These are phyloP conservation scores for Vachellia collinsii DNA, from an alignment of 306 rosid genomes.

Conservation along the genomic window DNA sequence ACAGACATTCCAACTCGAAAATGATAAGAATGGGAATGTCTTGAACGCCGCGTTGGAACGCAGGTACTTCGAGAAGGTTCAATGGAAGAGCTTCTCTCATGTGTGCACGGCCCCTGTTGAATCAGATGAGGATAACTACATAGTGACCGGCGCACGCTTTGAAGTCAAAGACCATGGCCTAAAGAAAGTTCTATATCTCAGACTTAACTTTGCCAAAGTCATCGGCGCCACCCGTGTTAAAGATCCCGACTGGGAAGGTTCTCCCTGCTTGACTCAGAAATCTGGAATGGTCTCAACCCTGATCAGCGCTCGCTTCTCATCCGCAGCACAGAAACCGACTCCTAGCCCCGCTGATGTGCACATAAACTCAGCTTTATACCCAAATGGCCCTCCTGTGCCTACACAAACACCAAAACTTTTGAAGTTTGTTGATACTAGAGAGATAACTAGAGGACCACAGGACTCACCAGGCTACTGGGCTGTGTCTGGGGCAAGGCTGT, in stretches of 20 bases:
- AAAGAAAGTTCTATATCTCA: constrained; percentile 71
- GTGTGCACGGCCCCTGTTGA: constrained; percentile 89
- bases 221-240: constrained; percentile 42
- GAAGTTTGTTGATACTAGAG: constrained; percentile 84
- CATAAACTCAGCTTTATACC: constrained; percentile 82
- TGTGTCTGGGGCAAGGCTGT: constrained; percentile 84
- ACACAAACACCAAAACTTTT: constrained; percentile 74
- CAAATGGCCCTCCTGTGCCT: constrained; percentile 81
- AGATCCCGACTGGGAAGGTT: constrained; percentile 66
- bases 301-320: constrained; percentile 73
- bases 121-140: constrained; percentile 55
- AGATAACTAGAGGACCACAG: constrained; percentile 95
- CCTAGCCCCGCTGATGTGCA: constrained; percentile 72
- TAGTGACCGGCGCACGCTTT: constrained; percentile 83
- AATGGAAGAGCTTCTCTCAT: constrained; percentile 91
- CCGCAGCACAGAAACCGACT: constrained; percentile 62
- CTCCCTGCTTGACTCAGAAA: constrained; percentile 75
- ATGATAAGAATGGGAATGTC: constrained; percentile 40
- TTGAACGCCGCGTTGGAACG: constrained; percentile 52
- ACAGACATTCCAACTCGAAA: constrained; percentile 62
- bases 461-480: constrained; percentile 89
- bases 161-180: constrained; percentile 69
- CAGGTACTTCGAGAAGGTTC: constrained; percentile 80
- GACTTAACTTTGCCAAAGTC: constrained; percentile 66
- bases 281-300: constrained; percentile 83